These are phyloP conservation scores for Pyricularia grisea DNA, from an alignment of 2,329 filamentous ascomycete genomes.

Conservation along the genomic window DNA sequence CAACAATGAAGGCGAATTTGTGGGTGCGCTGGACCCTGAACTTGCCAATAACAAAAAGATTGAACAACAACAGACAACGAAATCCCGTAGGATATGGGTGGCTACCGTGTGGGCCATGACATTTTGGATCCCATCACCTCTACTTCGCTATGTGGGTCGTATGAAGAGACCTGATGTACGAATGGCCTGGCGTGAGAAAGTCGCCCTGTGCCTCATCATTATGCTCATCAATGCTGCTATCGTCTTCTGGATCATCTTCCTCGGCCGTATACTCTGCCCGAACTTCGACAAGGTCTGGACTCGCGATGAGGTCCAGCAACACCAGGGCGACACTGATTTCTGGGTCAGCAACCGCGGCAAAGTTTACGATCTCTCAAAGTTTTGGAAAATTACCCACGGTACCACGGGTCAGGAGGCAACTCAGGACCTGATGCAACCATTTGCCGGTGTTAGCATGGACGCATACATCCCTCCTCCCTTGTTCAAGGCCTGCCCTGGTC, in stretches of 20 bases:
- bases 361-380: conserved; percentile 88
- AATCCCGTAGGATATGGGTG: conserved; percentile 68
- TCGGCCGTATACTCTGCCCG: conserved; percentile 79
- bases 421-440: conserved; percentile 59
- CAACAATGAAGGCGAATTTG: conserved; percentile 57
- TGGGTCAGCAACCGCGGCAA: conserved; percentile 81
- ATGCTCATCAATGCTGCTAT: conserved; percentile 70
- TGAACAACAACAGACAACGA: conserved; percentile 56
- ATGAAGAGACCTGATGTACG: conserved; percentile 97
- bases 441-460: conserved; percentile 72
- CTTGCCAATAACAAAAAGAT: conserved; percentile 68
- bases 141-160: conserved; percentile 71
- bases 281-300: conserved; percentile 89
- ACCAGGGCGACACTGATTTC: conserved; percentile 66
- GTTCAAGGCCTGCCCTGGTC: conserved; percentile 59
- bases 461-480: conserved; percentile 80
- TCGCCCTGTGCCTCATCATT: conserved; percentile 76
- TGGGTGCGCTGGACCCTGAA: conserved; percentile 62
- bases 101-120: conserved; percentile 76
- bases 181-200: conserved; percentile 94
- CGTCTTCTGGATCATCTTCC: conserved; percentile 85
- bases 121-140: conserved; percentile 87
- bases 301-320: conserved; percentile 55
- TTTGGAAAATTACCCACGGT: conserved; percentile 78
- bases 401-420: conserved; percentile 46